phyloP scores from a whole-genome alignment of 192 early-diverging fungal species.

The Neocallimastix lanati region DNA sequence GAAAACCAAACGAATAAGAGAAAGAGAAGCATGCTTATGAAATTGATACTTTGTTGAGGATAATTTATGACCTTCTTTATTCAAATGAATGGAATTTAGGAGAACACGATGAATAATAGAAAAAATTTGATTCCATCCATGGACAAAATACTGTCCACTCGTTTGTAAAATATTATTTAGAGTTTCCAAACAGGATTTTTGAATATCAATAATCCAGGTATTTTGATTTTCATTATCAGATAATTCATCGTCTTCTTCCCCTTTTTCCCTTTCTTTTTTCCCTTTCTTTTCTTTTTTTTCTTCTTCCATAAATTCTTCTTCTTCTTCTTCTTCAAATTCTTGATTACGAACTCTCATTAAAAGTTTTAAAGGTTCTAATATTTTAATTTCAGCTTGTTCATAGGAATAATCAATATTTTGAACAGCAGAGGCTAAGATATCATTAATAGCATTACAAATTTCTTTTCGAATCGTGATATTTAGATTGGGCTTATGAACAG shows the following conservation, averaged over 20 bases:
- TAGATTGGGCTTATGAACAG: conserved; percentile 35
- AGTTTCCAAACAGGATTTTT: conserved; percentile 69
- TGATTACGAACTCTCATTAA: conserved; percentile 38
- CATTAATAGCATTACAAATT: conserved; percentile 54
- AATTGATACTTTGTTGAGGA: not conserved
- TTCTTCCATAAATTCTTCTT: no score
- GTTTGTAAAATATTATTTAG: conserved; percentile 78
- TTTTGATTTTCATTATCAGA: conserved; percentile 2
- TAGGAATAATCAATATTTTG: conserved; percentile 25
- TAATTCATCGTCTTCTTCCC: not conserved
- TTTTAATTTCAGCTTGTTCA: conserved; percentile 31
- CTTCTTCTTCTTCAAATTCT: conserved; percentile 1
- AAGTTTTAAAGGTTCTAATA: conserved; percentile 47
- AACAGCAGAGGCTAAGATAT: conserved; percentile 52
- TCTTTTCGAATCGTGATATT: conserved; percentile 49
- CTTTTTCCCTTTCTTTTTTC: no score
- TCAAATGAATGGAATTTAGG: not conserved
- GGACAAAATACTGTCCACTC: conserved; percentile 66
- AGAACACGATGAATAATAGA: conserved; percentile 56
- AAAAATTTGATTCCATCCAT: conserved; percentile 77
- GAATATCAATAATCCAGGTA: conserved; percentile 47
- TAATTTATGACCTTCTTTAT: not conserved
- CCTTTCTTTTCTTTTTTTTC: no score
- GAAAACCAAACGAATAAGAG: conserved; percentile 64
- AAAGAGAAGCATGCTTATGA: not conserved